phyloP scores from a whole-genome alignment of 352 stramenopile species.

The Phytopythium delawarense region DNA sequence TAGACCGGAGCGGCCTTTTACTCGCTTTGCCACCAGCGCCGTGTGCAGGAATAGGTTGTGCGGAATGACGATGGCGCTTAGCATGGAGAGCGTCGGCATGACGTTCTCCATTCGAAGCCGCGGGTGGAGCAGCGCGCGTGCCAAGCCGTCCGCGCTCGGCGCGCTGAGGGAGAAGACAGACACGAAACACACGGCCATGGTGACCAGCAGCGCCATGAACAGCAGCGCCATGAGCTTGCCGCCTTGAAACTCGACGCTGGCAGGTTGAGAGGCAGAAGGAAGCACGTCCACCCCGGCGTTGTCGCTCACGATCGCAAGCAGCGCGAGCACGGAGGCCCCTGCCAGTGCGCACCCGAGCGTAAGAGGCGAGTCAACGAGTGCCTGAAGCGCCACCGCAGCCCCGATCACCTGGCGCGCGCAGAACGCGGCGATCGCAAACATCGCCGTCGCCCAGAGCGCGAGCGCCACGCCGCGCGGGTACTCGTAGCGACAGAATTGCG shows the following conservation, averaged over 20 bases:
- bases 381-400: conserved; percentile 77
- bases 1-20: background rate
- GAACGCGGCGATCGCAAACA: conserved; percentile 86
- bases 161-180: conserved; percentile 75
- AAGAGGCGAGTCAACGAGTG: conserved; percentile 67
- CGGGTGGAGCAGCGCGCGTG: conserved; percentile 68
- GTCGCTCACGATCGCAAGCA: conserved; percentile 76
- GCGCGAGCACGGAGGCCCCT: conserved; percentile 84
- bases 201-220: conserved; percentile 82
- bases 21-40: conserved; percentile 67
- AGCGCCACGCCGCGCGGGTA: conserved; percentile 51
- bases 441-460: conserved; percentile 81
- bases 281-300: conserved; percentile 14
- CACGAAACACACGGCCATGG: conserved; percentile 89
- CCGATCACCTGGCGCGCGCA: conserved; percentile 82
- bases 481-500: conserved; percentile 61
- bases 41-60: conserved; percentile 95
- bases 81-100: conserved; percentile 66
- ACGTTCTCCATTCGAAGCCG: conserved; percentile 53
- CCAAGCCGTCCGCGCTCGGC: conserved; percentile 55
- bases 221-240: conserved; percentile 57
- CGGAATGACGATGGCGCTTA: conserved; percentile 93
- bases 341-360: conserved; percentile 71
- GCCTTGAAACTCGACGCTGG: conserved; percentile 6
- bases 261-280: background rate